Conservation (phyloP, 352 stramenopile genomes). For the Phytophthora capsici region DNA sequence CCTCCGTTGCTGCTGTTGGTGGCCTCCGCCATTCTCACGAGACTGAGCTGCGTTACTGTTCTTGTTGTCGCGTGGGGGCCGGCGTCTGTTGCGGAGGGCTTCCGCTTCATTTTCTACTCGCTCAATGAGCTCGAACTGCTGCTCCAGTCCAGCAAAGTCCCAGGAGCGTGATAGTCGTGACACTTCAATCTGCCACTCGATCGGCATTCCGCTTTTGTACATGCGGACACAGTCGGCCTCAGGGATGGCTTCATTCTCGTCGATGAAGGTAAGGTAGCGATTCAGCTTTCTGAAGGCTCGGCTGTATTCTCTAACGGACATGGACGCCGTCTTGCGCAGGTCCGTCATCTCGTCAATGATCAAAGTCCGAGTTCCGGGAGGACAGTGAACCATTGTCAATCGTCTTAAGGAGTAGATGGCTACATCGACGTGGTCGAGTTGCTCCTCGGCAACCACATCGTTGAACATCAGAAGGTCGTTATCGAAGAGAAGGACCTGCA, state of each 20-base stretch:
- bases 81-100: too few species aligned
- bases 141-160: background rate
- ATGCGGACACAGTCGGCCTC: background rate
- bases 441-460: too few species aligned
- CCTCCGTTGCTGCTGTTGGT: background rate
- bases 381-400: too few species aligned
- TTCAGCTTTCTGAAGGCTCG: background rate
- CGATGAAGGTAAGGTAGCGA: background rate
- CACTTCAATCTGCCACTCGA: background rate
- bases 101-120: background rate
- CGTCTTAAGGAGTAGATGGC: too few species aligned
- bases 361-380: background rate
- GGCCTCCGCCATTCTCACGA: background rate
- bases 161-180: background rate
- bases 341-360: background rate
- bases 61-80: background rate
- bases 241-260: background rate
- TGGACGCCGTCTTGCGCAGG: background rate
- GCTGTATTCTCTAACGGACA: background rate
- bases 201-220: background rate
- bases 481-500: too few species aligned
- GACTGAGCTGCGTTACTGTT: background rate
- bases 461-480: too few species aligned
- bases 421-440: too few species aligned
- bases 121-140: background rate